phyloP scores from a whole-genome alignment of 2,329 filamentous ascomycete species.

The Diaporthe vaccinii region DNA sequence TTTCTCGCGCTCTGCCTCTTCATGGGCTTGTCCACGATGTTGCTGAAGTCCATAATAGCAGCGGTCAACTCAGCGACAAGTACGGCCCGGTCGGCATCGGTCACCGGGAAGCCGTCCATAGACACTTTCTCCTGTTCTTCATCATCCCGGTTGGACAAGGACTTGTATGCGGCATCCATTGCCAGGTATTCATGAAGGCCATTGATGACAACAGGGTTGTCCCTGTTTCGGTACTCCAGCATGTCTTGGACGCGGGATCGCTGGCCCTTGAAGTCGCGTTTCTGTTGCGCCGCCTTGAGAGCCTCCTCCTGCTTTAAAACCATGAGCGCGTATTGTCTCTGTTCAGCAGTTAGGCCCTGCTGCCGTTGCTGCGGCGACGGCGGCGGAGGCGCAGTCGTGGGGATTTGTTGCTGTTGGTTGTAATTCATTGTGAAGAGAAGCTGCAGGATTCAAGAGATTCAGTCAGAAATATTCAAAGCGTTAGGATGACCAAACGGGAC shows the following conservation, averaged over 20 bases:
- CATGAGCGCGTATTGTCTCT: not conserved
- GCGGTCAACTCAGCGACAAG: not conserved
- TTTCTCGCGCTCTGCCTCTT: not conserved
- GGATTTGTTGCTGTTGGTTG: not conserved
- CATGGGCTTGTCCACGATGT: not conserved
- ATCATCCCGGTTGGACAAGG: not conserved
- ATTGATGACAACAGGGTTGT: not conserved
- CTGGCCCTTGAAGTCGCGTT: not conserved
- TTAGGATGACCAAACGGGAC: not conserved
- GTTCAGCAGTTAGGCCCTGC: rapidly evolving
- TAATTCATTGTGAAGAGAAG: not conserved
- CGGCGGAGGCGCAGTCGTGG: not conserved
- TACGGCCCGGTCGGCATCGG: not conserved
- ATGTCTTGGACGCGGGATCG: not conserved
- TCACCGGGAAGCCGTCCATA: not conserved
- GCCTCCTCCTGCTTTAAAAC: not conserved
- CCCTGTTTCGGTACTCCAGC: not conserved
- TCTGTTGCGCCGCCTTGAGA: not conserved
- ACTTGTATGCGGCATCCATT: not conserved
- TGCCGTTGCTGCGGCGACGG: not conserved
- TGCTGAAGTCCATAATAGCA: not conserved
- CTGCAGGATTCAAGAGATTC: not conserved
- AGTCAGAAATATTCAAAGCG: not conserved
- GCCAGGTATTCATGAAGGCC: not conserved
- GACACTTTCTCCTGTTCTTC: not conserved